phyloP scores from a whole-genome alignment of 768 basidiomycete genomes.

The Leccinellum rugosiceps region DNA sequence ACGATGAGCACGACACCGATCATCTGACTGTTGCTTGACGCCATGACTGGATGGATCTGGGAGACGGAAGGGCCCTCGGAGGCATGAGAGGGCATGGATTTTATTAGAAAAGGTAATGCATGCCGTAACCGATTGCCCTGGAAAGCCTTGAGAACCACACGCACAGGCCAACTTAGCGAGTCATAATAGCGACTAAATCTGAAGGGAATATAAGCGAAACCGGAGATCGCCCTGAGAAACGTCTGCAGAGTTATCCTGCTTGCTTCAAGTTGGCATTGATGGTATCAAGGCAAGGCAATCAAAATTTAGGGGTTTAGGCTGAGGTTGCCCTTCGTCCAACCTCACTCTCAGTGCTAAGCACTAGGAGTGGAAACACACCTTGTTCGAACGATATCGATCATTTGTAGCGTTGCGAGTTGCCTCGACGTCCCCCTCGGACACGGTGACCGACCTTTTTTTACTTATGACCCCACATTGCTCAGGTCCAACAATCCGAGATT shows the following conservation, averaged over 20 bases:
- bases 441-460: background rate
- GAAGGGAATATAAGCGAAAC: background rate
- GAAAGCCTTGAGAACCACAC: background rate
- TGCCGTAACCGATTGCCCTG: background rate
- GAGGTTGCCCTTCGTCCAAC: background rate
- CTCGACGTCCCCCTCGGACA: background rate
- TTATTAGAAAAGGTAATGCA: too few species aligned
- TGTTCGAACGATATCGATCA: background rate
- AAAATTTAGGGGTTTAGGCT: background rate
- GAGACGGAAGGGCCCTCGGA: background rate
- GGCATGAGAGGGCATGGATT: too few species aligned
- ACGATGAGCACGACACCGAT: slow-evolving; percentile 56
- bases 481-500: background rate
- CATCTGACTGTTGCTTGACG: slow-evolving; percentile 29
- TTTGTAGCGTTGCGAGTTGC: background rate
- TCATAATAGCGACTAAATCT: background rate
- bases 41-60: slow-evolving; percentile 8
- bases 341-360: background rate
- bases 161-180: background rate
- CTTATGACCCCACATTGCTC: background rate
- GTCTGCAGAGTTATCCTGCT: background rate
- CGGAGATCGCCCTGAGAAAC: background rate
- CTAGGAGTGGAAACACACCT: background rate
- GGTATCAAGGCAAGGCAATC: background rate
- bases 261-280: background rate